Evolutionary conservation across 352 stramenopile species (phyloP).

Genomic region (Elongisporangium prolatum): DNA sequence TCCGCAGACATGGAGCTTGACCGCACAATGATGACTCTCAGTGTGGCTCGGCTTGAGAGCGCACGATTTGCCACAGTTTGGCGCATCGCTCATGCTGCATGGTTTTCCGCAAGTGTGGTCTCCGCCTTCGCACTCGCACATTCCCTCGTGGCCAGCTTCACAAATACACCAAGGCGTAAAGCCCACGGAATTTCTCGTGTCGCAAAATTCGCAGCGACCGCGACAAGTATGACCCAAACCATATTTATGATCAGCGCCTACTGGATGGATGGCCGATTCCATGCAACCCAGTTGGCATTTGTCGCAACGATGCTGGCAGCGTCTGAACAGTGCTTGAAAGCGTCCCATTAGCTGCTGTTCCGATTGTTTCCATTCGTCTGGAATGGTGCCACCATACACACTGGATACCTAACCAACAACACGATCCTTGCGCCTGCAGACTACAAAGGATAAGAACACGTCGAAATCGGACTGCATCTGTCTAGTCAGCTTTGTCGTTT

Average conservation of each 20-base stretch:
- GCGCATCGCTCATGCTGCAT: constrained; percentile 24
- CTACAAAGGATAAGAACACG: constrained; percentile 26
- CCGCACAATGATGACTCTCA: constrained; percentile 40
- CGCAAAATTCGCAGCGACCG: constrained; percentile 39
- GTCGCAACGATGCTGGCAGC: constrained; percentile 41
- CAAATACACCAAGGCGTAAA: too few relatives aligned
- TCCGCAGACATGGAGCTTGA: constrained; percentile 44
- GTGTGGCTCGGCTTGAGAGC: constrained; percentile 18
- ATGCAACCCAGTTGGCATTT: constrained; percentile 55
- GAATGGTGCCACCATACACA: constrained; percentile 12
- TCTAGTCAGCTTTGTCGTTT: constrained; percentile 3
- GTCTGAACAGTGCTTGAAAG: constrained; percentile 24
- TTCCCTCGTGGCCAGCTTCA: constrained; percentile 50
- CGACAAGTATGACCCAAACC: constrained; percentile 34
- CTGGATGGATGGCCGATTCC: constrained; percentile 24
- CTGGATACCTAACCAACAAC: constrained; percentile 19
- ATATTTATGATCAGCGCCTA: constrained; percentile 33
- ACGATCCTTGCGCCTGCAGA: constrained; percentile 25
- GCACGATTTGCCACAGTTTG: constrained; percentile 47
- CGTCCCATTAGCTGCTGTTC: constrained; percentile 16
- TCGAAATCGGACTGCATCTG: constrained; percentile 25
- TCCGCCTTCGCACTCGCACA: constrained; percentile 46
- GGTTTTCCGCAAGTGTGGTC: constrained; percentile 45
- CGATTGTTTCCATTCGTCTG: constrained; percentile 15
- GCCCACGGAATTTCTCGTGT: constrained; percentile 6